phyloP scores from a whole-genome alignment of 2,329 filamentous ascomycete species.

The Ophiocordyceps camponoti-floridani region DNA sequence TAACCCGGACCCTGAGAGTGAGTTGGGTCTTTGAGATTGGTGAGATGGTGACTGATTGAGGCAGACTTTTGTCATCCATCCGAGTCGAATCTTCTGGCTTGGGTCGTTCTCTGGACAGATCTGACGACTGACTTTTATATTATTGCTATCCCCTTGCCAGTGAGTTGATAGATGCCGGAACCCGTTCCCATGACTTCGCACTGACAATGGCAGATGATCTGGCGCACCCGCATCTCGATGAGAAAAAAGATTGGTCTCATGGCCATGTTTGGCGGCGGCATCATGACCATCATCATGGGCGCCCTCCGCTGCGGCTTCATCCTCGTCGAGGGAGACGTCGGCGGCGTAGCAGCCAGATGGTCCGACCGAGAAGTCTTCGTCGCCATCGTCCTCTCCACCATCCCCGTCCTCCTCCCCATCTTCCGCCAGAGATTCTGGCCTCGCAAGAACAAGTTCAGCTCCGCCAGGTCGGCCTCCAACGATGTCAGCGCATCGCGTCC shows the following conservation, averaged over 20 bases:
- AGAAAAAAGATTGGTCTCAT: conserved; percentile 19
- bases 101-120: conserved; percentile 30
- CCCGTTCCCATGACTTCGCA: too few relatives aligned
- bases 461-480: background rate
- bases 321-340: conserved; percentile 4
- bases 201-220: conserved; percentile 15
- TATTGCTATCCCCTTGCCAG: conserved; percentile 34
- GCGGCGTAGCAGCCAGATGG: conserved; percentile 8
- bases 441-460: background rate
- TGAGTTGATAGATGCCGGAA: too few relatives aligned
- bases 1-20: conserved; percentile 34
- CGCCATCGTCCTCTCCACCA: conserved; percentile 15
- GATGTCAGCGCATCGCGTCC: background rate
- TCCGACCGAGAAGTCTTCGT: conserved; percentile 22
- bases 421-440: background rate
- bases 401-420: background rate
- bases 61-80: conserved; percentile 26
- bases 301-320: conserved; percentile 19
- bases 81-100: conserved; percentile 29
- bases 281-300: conserved; percentile 20
- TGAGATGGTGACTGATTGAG: background rate
- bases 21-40: conserved; percentile 4
- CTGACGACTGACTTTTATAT: conserved; percentile 37
- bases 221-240: conserved; percentile 14
- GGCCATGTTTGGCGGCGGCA: conserved; percentile 18